Evolutionary conservation across 768 basidiomycete genomes (phyloP).

Genomic region (Leccinum ochraceum): DNA sequence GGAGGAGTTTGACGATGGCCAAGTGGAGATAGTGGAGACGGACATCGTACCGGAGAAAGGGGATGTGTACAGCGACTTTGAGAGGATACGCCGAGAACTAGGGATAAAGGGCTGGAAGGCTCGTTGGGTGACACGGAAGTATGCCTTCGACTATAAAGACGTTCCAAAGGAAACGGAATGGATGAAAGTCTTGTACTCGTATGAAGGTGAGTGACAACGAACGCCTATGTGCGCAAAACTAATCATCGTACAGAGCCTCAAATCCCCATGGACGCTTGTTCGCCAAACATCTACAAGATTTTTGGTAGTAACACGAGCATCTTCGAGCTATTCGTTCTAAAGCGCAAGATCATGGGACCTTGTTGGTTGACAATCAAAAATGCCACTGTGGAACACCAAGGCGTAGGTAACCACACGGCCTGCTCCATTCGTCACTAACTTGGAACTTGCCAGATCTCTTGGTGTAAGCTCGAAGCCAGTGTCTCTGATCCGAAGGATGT

Average conservation of each 20-base stretch:
- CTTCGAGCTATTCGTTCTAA: constrained; percentile 91
- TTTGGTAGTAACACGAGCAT: constrained; percentile 92
- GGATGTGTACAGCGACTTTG: constrained; percentile 84
- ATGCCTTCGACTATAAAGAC: constrained; percentile 80
- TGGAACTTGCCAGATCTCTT: constrained; percentile 68
- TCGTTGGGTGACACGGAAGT: constrained; percentile 86
- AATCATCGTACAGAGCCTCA: constrained; percentile 33
- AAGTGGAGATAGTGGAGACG: constrained; percentile 54
- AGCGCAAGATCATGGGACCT: constrained; percentile 98
- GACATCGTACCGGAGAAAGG: constrained; percentile 68
- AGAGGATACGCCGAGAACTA: constrained; percentile 68
- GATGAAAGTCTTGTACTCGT: constrained; percentile 93
- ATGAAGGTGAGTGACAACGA: constrained; percentile 58
- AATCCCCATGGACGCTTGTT: constrained; percentile 70
- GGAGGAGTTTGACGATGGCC: constrained; percentile 28
- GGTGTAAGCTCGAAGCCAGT: constrained; percentile 93
- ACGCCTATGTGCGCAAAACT: background rate
- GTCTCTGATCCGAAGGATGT: constrained; percentile 87
- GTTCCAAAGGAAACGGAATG: constrained; percentile 84
- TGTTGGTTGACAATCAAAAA: constrained; percentile 92
- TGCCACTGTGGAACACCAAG: constrained; percentile 72
- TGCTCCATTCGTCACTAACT: constrained; percentile 2
- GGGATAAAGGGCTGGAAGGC: constrained; percentile 76
- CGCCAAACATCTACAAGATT: constrained; percentile 82
- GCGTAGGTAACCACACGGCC: constrained; percentile 51